Evolutionary conservation across 768 basidiomycete genomes (phyloP), one percentile per base, ranked within the genome.

Genomic region (Exidia glandulosa): DNA sequence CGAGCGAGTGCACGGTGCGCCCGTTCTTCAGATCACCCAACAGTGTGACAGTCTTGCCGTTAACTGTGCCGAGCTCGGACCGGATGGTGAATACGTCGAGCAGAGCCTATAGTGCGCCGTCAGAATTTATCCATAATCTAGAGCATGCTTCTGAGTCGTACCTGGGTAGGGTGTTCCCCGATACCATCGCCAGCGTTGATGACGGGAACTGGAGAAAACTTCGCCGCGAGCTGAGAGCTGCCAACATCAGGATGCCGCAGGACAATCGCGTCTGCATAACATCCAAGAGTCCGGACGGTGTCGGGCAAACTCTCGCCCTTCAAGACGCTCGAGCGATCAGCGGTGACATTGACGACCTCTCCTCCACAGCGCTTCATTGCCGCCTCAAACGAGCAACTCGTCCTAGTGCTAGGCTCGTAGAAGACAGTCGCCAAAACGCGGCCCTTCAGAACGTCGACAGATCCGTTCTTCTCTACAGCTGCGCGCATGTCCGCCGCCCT

Each of bases 321-420:
- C 64, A 80, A 77, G 48, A 96, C 91, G 0, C 93, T 96, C 3
- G 94, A 94, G 2, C 80, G 79, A 58, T 92, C 90, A 2, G 82
- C 82, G 45, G 81, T 81, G 59, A 97, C 81, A 59, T 87, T 81
- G n/a, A 96, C 86, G 37, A 97, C 95, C 67, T 94, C 85, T 23
- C 96, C 96, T 30, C 96, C 96, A 67, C 93, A 93, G 56, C 96
- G 84, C 72, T 96, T 95, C 96, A 98, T 99, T 12, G 96, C 96
- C 2, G 95, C 88, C 69, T 99, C 95, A 67, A 99, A 99, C 9
- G 95, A 97, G 3, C 88, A 81, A 63, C 90, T 93, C 2, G 96
- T 99, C 33, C 96, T 81, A 2, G 96, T 99, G 2, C 94, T 96
- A 1, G 95, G 90, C 71, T 99, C 96, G 71, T 93, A 99, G 79